Evolutionary conservation across 768 basidiomycete species (phyloP), one percentile per base, ranked within the genome.

Genomic region (Boletellus ananas): DNA sequence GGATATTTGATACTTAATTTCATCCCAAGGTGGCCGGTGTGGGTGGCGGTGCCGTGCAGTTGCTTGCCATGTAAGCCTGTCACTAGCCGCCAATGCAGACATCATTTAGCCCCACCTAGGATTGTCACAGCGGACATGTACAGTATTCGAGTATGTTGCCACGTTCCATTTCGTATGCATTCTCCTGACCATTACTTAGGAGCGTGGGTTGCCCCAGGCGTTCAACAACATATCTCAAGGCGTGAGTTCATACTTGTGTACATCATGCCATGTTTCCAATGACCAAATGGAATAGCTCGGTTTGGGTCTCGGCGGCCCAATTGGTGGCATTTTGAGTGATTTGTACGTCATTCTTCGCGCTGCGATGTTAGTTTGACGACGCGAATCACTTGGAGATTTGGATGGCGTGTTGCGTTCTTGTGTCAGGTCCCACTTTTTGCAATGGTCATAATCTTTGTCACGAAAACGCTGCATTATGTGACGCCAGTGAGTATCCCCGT

Each of bases 331-430:
- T 27, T 41, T 62, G 49, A 58, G 29, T 12, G 61, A 62, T 43
- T 27, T 61, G 62, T 64, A 29, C 16, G 61, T 50, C n/a, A 6
- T 34, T 27, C 12, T 2, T 18, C 17, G 16, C 17, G 6, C 5
- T 6, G 16, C 29, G 39, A 7, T 38, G 10, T 6, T 27, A 10
- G 11, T 23, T 14, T 31, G 29, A 23, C 23, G 5, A 5, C 23
- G 5, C 23, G 5, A 23, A 23, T 23, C 23, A 5, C 23, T 13
- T 42, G n/a, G 44, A 87, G 85, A 65, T 63, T 85, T 21, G 86
- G 85, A 2, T 90, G 87, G 88, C 73, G 88, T 53, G 80, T 80
- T 74, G 86, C 87, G 0, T 91, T 91, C 65, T 69, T 90, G 1
- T 66, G 83, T 17, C 88, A 90, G 60, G 62, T 84, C 3, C 87